These are phyloP conservation scores for Solanum clarkiae DNA, from an alignment of 257 asterid genomes.

Conservation along the genomic window DNA sequence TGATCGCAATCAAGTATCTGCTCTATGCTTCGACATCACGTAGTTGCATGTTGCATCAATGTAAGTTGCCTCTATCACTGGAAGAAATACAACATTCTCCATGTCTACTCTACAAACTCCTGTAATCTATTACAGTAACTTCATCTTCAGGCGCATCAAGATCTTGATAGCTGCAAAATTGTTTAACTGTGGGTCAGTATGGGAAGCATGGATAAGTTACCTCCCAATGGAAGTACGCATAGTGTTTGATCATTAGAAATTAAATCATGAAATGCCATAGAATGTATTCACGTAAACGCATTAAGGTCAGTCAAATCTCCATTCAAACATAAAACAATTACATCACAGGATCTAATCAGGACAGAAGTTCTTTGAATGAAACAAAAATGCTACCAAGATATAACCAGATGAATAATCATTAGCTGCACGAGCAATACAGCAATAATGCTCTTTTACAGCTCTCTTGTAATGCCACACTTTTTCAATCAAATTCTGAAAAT, in stretches of 20 bases:
- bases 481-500: neutral
- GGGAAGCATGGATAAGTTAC: neutral
- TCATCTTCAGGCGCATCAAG: slow-evolving; percentile 99
- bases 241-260: neutral
- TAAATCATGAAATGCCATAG: neutral
- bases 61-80: neutral
- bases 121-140: slow-evolving; percentile 89
- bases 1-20: neutral
- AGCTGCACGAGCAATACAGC: neutral
- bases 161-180: slow-evolving; percentile 75
- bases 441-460: neutral
- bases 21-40: neutral
- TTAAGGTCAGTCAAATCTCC: neutral
- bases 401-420: neutral
- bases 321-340: neutral
- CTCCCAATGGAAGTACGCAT: neutral
- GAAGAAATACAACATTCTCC: neutral
- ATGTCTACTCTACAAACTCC: slow-evolving; percentile 58
- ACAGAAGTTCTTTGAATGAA: neutral
- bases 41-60: neutral
- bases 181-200: slow-evolving; percentile 3
- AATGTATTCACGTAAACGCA: neutral
- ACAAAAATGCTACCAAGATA: neutral
- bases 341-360: neutral
- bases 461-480: neutral